phyloP scores from a whole-genome alignment of 2,329 filamentous ascomycete genomes.

The Trichoderma oligosporum region DNA sequence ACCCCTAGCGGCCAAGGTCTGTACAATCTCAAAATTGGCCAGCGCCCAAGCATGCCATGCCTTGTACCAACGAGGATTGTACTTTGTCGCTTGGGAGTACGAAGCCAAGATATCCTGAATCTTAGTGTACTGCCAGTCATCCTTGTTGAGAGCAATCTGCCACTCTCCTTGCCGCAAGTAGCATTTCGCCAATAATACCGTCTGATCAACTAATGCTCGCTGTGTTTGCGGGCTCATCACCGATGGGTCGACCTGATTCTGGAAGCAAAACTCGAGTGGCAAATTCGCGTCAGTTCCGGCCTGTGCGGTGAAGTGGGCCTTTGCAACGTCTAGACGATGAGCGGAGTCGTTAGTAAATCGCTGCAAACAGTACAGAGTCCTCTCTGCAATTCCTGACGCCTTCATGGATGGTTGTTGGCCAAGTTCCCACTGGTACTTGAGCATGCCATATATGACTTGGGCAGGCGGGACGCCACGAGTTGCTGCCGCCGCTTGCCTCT shows the following conservation, averaged over 20 bases:
- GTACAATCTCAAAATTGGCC: conserved; percentile 97
- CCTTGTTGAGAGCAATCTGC: conserved; percentile 80
- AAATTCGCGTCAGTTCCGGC: conserved; percentile 45
- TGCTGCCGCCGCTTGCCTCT: conserved; percentile 19
- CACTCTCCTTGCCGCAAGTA: conserved; percentile 96
- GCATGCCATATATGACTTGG: conserved; percentile 89
- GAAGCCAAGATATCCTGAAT: conserved; percentile 87
- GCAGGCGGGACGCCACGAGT: conserved; percentile 56
- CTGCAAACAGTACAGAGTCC: conserved; percentile 56
- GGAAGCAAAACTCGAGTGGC: conserved; percentile 48
- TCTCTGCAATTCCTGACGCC: conserved; percentile 47
- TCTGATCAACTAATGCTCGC: conserved; percentile 56
- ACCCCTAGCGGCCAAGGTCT: conserved; percentile 65
- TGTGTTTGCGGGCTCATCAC: conserved; percentile 49
- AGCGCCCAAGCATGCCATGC: conserved; percentile 99
- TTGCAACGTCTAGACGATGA: conserved; percentile 51
- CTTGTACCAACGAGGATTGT: conserved; percentile 96
- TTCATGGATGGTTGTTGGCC: conserved; percentile 56
- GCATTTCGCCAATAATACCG: conserved; percentile 82
- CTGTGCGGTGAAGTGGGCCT: conserved; percentile 47
- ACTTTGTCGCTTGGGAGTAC: conserved; percentile 87
- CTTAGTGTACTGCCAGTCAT: conserved; percentile 82
- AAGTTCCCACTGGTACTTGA: conserved; percentile 94
- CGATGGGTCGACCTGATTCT: conserved; percentile 43
- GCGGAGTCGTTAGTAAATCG: conserved; percentile 59